phyloP scores from a whole-genome alignment of 305 asterid genomes.

The Plantago rigida region DNA sequence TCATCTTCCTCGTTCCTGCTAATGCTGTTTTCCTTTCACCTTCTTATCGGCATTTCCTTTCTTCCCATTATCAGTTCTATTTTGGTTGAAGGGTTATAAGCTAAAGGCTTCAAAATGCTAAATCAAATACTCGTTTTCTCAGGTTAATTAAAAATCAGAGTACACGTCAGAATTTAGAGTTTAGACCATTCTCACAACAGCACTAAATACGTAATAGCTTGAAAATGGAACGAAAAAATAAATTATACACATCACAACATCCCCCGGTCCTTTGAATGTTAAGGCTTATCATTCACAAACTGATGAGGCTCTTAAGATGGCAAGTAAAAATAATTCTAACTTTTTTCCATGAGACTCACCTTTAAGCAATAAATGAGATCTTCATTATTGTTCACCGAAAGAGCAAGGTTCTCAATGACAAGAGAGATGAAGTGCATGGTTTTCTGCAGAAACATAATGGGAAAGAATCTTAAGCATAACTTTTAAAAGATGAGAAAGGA shows the following conservation, averaged over 20 bases:
- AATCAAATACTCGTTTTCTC: no score
- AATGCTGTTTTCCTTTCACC: neutral
- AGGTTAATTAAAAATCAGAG: no score
- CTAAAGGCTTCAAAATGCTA: no score
- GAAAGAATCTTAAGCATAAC: conserved; percentile 20
- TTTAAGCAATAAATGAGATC: conserved; percentile 88
- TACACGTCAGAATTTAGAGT: no score
- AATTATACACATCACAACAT: no score
- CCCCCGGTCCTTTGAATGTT: neutral
- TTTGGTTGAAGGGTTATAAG: neutral
- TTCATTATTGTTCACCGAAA: conserved; percentile 76
- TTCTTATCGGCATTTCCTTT: conserved; percentile 6
- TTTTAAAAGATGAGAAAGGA: conserved; percentile 14
- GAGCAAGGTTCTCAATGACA: conserved; percentile 79
- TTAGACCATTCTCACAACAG: no score
- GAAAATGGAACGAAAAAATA: no score
- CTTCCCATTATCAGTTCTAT: neutral
- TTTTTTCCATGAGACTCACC: conserved; percentile 42
- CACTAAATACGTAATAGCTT: no score
- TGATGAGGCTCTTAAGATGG: neutral
- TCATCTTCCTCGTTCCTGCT: neutral
- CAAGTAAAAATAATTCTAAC: conserved; percentile 15
- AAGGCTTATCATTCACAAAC: conserved; percentile 5
- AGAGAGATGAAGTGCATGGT: conserved; percentile 85
- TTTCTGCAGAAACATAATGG: conserved; percentile 55